These are phyloP conservation scores for Stephania cephalantha DNA, from an alignment of 164 flowering plant genomes.

Conservation along the genomic window DNA sequence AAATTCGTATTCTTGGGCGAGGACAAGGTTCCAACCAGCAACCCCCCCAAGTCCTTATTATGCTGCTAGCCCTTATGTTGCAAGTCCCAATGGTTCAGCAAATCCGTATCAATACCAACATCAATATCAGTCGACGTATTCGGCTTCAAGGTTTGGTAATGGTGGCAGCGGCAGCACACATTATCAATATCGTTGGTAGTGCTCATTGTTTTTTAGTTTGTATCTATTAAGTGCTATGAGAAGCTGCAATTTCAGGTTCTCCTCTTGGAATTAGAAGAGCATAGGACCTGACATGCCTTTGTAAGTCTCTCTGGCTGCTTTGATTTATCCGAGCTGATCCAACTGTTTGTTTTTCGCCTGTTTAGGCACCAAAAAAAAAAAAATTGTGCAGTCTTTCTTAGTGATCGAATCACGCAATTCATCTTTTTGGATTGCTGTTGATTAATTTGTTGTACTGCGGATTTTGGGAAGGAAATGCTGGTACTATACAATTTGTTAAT, in stretches of 20 bases:
- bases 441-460: background rate
- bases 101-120: background rate
- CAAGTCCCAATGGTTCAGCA: too few relatives aligned
- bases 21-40: constrained; percentile 5
- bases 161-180: background rate
- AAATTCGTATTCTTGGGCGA: constrained; percentile 23
- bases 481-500: background rate
- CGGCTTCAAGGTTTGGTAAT: constrained; percentile 22
- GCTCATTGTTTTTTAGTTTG: background rate
- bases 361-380: too few relatives aligned
- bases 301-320: constrained; percentile 9
- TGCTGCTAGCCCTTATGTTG: background rate
- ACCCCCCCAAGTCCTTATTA: constrained; percentile 23
- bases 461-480: background rate
- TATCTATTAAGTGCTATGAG: background rate
- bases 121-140: constrained; percentile 9
- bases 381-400: background rate
- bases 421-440: background rate
- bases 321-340: background rate
- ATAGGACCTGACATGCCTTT: constrained; percentile 14
- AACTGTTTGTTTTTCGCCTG: background rate
- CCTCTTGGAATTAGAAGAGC: constrained; percentile 2
- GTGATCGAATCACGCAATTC: background rate
- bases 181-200: constrained; percentile 33
- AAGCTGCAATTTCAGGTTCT: background rate